Conservation (phyloP, 169 alveolate species). For the Besnoitia besnoiti region DNA sequence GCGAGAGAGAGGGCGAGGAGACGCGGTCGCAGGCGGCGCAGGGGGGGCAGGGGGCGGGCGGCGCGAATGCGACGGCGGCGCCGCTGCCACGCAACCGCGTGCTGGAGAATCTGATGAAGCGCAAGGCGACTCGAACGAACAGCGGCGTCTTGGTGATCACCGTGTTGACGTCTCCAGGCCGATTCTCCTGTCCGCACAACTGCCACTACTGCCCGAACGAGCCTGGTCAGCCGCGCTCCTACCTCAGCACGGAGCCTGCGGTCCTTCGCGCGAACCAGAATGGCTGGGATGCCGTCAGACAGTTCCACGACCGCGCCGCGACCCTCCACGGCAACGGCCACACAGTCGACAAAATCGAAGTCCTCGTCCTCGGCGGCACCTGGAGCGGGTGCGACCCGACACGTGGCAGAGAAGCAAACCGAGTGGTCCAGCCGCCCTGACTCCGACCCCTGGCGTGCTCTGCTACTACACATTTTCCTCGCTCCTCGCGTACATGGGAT, state of each 20-base stretch:
- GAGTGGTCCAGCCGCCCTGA: too few relatives aligned
- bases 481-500: too few relatives aligned
- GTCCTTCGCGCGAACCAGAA: slow-evolving; percentile 94
- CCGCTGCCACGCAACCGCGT: slow-evolving; percentile 18
- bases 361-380: slow-evolving; percentile 94
- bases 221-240: slow-evolving; percentile 95
- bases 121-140: slow-evolving; percentile 87
- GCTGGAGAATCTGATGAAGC: slow-evolving; percentile 78
- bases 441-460: too few relatives aligned
- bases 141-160: slow-evolving; percentile 94
- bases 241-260: slow-evolving; percentile 96
- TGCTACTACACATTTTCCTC: too few relatives aligned
- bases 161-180: slow-evolving; percentile 93
- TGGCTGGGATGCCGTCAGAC: slow-evolving; percentile 89
- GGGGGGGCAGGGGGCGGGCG: neutral
- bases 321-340: slow-evolving; percentile 92
- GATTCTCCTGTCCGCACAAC: slow-evolving; percentile 91
- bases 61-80: neutral
- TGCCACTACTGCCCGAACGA: slow-evolving; percentile 95
- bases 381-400: slow-evolving; percentile 85
- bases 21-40: neutral
- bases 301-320: slow-evolving; percentile 91
- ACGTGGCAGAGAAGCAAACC: too few relatives aligned
- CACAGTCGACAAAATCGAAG: slow-evolving; percentile 92
- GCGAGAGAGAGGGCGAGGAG: neutral